Conservation (phyloP, 352 stramenopile genomes). For the Globisporangium paroecandrum region DNA sequence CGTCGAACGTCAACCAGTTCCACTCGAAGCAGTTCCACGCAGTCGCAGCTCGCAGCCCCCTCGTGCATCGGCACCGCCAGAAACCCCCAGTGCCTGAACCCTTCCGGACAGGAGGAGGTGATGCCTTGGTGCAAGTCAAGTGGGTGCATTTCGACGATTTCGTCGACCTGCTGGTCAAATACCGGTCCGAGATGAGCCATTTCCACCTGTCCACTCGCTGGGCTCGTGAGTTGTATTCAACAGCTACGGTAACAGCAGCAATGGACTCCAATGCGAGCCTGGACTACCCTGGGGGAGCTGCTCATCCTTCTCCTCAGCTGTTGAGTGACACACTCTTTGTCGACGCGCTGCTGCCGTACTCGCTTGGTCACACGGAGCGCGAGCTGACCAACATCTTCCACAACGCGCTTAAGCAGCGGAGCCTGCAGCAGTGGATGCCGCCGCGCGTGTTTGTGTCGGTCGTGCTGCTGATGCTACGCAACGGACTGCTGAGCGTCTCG, state of each 20-base stretch:
- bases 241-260: constrained; percentile 18
- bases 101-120: neutral
- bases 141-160: constrained; percentile 65
- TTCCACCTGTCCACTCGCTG: constrained; percentile 64
- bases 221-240: constrained; percentile 48
- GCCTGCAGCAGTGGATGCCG: constrained; percentile 50
- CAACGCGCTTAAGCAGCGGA: constrained; percentile 59
- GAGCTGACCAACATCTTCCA: constrained; percentile 67
- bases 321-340: constrained; percentile 52
- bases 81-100: neutral
- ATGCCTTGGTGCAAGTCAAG: constrained; percentile 1
- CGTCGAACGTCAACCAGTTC: constrained; percentile 62
- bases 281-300: neutral
- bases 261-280: neutral
- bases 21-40: constrained; percentile 51
- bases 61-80: constrained; percentile 28
- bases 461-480: constrained; percentile 56
- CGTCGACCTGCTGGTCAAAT: constrained; percentile 55
- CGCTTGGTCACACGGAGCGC: constrained; percentile 40
- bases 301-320: constrained; percentile 10
- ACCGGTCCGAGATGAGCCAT: constrained; percentile 55
- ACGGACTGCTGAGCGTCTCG: constrained; percentile 52
- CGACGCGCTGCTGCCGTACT: constrained; percentile 37
- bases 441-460: constrained; percentile 62
- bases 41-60: constrained; percentile 42